Evolutionary conservation across 106 monocot genomes (phyloP).

Genomic region (Vanilla planifolia): DNA sequence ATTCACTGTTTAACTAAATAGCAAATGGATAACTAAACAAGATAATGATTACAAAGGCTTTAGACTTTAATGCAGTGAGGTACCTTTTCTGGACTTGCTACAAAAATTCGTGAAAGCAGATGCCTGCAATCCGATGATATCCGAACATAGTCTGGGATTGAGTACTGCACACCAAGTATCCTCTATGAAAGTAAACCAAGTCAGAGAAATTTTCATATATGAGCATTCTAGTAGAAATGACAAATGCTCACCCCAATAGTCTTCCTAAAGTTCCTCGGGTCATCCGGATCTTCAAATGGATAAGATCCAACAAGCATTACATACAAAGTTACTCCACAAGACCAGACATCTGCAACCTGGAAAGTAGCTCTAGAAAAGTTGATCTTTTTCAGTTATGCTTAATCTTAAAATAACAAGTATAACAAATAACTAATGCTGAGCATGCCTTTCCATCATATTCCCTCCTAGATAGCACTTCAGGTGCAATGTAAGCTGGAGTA

Average conservation of each 20-base stretch:
- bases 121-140: slow-evolving; percentile 52
- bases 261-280: slow-evolving; percentile 70
- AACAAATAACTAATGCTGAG: no score
- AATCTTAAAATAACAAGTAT: no score
- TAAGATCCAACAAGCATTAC: slow-evolving; percentile 82
- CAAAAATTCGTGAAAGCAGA: slow-evolving; percentile 62
- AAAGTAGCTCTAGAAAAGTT: not conserved
- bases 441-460: slow-evolving; percentile 89
- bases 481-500: slow-evolving; percentile 84
- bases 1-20: no score
- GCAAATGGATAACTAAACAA: no score
- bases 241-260: slow-evolving; percentile 50
- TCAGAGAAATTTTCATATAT: not conserved
- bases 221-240: no score
- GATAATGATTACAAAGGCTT: no score
- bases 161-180: slow-evolving; percentile 63
- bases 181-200: slow-evolving; percentile 24
- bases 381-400: no score
- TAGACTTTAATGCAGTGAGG: no score
- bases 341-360: slow-evolving; percentile 91
- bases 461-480: slow-evolving; percentile 63
- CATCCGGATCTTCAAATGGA: slow-evolving; percentile 80
- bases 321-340: slow-evolving; percentile 84
- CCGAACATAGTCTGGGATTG: slow-evolving; percentile 57
- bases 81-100: slow-evolving; percentile 60